Evolutionary conservation across 1,284 basidiomycete genomes (phyloP).

Genomic region (Flammula alnicola): DNA sequence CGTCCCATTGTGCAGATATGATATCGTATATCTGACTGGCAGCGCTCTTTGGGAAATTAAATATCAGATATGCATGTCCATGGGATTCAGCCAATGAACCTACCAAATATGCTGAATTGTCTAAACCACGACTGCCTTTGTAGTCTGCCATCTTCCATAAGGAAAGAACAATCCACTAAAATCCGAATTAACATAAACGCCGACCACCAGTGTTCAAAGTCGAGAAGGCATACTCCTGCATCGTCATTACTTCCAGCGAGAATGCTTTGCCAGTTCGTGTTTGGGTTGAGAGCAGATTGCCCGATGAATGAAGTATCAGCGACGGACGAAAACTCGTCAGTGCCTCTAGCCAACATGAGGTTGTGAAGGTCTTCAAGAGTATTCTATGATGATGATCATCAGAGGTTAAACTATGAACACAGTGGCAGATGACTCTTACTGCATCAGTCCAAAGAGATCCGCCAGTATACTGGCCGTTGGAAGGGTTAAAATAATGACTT

Average conservation of each 20-base stretch:
- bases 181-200: not conserved
- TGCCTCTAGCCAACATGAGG: slow-evolving; percentile 50
- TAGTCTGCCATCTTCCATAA: slow-evolving; percentile 62
- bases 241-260: slow-evolving; percentile 54
- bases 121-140: slow-evolving; percentile 40
- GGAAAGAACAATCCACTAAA: slow-evolving; percentile 55
- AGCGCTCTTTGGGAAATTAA: slow-evolving; percentile 42
- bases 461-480: slow-evolving; percentile 43
- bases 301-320: slow-evolving; percentile 50
- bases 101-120: slow-evolving; percentile 43
- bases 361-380: slow-evolving; percentile 59
- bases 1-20: slow-evolving; percentile 53
- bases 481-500: slow-evolving; percentile 43
- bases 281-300: slow-evolving; percentile 39
- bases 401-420: not conserved
- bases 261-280: slow-evolving; percentile 46
- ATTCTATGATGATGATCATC: slow-evolving; percentile 41
- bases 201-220: not conserved
- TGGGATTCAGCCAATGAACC: slow-evolving; percentile 9
- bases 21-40: slow-evolving; percentile 52
- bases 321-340: slow-evolving; percentile 41
- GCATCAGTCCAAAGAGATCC: slow-evolving; percentile 58
- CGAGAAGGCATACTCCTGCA: slow-evolving; percentile 42
- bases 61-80: too few species aligned
- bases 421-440: slow-evolving; percentile 32